Base-by-base conservation (phyloP, 169 alveolate species). In the Plasmodium adleri region DNA sequence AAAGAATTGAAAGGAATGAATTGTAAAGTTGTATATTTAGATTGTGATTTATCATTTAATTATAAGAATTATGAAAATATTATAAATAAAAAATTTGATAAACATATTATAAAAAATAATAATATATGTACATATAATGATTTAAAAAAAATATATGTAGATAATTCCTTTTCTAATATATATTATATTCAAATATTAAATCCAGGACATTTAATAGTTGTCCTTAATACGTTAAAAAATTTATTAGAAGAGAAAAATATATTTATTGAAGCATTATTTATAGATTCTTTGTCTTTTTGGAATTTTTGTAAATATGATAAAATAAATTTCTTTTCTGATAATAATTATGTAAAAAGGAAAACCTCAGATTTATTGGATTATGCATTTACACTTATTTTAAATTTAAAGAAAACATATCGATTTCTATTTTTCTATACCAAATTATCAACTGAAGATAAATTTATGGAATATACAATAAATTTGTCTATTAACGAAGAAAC, bases 241-340 rank as follows among this genome's bases (percentile, higher is more conserved):
- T 67, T 80, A 80, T 80, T 80, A 80, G 47, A 39, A 39, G 70
- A 67, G 59, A 17, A 80, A 54, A 80, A 67, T 32, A 56, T 52
- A 50, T 52, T 66, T 22, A 52, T 80, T 50, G 64, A 67, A 26
- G 90, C 90, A 52, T 66, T 80, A 68, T 67, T 80, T 80, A 56
- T 80, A 52, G 90, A 80, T 47, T 80, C 90, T 20, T 58, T 80
- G 58, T 80, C 90, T 26, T 80, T 80, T 45, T 80, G 90, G 90
- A 80, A 80, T 56, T 56, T 59, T 24, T 67, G 83, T 72, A 80
- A 80, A 68, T 80, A 80, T 80, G 90, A 80, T 72, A 80, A 80
- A 56, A 47, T 80, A 80, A 80, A 80, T 80, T 80, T 67, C n/a
- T 80, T 80, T 72, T 80, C 90, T 12, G 64, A 80, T 80, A 80